phyloP scores from a whole-genome alignment of 257 asterid genomes.

The Cruciata laevipes region DNA sequence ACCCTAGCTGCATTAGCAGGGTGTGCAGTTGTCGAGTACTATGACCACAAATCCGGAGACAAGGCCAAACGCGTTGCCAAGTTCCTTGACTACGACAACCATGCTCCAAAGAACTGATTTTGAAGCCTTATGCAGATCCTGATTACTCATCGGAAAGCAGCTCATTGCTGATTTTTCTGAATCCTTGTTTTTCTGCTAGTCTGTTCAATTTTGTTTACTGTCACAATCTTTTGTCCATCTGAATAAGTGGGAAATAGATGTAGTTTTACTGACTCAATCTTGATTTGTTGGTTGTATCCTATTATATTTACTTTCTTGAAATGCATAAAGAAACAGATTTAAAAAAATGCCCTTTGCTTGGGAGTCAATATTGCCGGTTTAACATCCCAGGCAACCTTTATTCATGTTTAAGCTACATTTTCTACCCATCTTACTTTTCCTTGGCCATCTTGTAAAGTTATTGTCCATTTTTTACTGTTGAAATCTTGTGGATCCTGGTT shows the following conservation, averaged over 20 bases:
- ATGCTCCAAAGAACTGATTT: slow-evolving; percentile 34
- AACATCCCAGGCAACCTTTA: neutral
- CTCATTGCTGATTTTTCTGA: neutral
- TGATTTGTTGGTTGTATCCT: neutral
- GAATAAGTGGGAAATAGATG: neutral
- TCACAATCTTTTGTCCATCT: slow-evolving; percentile 3
- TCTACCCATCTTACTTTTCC: neutral
- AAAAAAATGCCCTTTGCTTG: slow-evolving; percentile 8
- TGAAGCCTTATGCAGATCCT: neutral
- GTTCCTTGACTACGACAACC: slow-evolving; percentile 48
- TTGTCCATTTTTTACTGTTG: neutral
- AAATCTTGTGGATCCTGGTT: no score
- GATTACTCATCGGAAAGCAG: neutral
- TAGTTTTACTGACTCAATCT: neutral
- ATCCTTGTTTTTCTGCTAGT: neutral
- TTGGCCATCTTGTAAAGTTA: neutral
- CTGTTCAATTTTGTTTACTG: neutral
- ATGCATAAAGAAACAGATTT: neutral
- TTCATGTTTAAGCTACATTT: neutral
- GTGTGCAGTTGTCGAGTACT: slow-evolving; percentile 70
- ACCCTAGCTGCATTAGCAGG: slow-evolving; percentile 87
- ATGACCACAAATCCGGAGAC: slow-evolving; percentile 68
- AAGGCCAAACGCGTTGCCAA: slow-evolving; percentile 73
- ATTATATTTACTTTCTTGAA: neutral
- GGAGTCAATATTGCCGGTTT: slow-evolving; percentile 8